Evolutionary conservation across 805 yeast genomes (phyloP).

Genomic region (Phaffomyces thermotolerans): DNA sequence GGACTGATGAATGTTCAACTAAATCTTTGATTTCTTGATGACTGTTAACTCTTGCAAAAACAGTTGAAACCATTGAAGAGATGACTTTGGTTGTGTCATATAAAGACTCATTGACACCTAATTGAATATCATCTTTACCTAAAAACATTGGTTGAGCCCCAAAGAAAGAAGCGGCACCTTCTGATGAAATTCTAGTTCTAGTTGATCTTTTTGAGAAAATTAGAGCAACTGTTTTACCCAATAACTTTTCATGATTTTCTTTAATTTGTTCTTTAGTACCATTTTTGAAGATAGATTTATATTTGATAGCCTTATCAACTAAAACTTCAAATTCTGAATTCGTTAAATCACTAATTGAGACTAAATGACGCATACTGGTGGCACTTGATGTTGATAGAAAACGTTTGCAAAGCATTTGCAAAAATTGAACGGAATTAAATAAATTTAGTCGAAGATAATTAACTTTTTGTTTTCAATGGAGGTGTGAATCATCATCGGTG

Average conservation of each 20-base stretch:
- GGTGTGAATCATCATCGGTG: conserved; percentile 5
- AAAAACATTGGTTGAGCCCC: conserved; percentile 96
- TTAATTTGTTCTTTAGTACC: conserved; percentile 34
- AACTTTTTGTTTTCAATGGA: neutral
- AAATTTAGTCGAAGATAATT: neutral
- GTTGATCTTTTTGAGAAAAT: conserved; percentile 90
- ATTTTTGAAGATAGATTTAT: conserved; percentile 54
- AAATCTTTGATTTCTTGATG: conserved; percentile 78
- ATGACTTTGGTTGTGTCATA: conserved; percentile 86
- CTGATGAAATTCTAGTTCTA: conserved; percentile 88
- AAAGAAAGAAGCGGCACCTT: conserved; percentile 87
- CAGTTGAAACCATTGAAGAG: conserved; percentile 93
- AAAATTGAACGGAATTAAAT: neutral
- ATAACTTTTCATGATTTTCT: conserved; percentile 41
- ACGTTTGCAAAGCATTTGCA: conserved; percentile 12
- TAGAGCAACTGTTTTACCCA: conserved; percentile 78
- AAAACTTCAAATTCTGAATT: conserved; percentile 63
- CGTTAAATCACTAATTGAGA: conserved; percentile 73
- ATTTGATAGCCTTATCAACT: conserved; percentile 65
- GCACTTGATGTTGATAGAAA: conserved; percentile 12
- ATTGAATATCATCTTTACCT: conserved; percentile 93
- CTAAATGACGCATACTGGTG: conserved; percentile 50
- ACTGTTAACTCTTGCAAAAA: conserved; percentile 90
- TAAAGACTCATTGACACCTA: conserved; percentile 89
- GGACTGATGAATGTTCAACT: conserved; percentile 74